Conservation (phyloP, 2,329 filamentous ascomycete genomes). For the Grosmannia huntii region DNA sequence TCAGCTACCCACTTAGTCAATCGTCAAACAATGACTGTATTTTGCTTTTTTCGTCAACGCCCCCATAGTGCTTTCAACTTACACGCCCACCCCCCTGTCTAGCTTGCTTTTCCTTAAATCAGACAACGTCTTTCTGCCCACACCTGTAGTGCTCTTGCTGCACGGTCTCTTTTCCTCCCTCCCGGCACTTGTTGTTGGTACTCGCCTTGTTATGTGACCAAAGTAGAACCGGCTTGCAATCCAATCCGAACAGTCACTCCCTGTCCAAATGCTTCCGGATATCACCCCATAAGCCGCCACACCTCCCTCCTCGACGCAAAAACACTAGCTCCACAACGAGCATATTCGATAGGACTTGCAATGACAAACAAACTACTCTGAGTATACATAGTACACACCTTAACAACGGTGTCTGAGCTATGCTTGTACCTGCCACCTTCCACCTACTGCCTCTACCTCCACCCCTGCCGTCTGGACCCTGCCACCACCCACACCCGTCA, state of each 20-base stretch:
- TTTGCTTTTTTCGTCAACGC: background rate
- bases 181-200: background rate
- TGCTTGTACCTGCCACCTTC: background rate
- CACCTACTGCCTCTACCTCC: background rate
- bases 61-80: background rate
- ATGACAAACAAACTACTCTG: background rate
- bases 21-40: background rate
- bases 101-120: background rate
- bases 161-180: background rate
- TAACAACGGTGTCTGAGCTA: background rate
- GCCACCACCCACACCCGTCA: background rate
- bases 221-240: background rate
- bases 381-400: background rate
- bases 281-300: conserved; percentile 1
- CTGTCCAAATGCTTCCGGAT: background rate
- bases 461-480: background rate
- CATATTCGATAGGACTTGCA: background rate
- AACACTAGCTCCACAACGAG: background rate
- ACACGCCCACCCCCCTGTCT: background rate
- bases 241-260: background rate
- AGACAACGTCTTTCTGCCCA: background rate
- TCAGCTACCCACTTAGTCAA: background rate
- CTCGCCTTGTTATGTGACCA: background rate
- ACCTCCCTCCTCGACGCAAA: background rate
- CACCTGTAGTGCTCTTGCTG: background rate